Evolutionary conservation across 164 flowering plant genomes (phyloP).

Genomic region (Magnolia officinalis): DNA sequence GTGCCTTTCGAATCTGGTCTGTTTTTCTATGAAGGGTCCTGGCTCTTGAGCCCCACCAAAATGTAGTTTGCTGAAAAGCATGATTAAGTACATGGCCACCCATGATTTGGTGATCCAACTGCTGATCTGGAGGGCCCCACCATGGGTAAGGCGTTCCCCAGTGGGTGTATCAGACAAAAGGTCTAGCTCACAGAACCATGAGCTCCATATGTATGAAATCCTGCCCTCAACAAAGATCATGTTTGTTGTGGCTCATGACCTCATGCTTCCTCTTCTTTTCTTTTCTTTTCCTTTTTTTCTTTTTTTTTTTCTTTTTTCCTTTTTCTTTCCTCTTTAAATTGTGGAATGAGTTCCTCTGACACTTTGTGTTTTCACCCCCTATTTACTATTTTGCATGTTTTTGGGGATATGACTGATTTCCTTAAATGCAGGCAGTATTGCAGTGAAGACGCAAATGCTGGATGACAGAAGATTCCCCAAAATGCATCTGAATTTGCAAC

Average conservation of each 20-base stretch:
- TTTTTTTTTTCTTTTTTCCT: neutral
- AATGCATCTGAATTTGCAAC: constrained; percentile 92
- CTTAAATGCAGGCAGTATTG: constrained; percentile 64
- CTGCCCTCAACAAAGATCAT: neutral
- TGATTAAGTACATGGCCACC: too few species aligned
- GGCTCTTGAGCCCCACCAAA: too few species aligned
- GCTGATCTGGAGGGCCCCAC: too few species aligned
- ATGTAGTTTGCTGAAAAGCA: too few species aligned
- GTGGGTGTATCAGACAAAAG: too few species aligned
- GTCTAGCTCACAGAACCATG: too few species aligned
- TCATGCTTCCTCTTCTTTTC: neutral
- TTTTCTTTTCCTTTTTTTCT: neutral
- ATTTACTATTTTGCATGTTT: neutral
- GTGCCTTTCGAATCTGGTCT: neutral
- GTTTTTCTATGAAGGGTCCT: too few species aligned
- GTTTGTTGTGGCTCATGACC: neutral
- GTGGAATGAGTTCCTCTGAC: too few species aligned
- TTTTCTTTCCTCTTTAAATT: neutral
- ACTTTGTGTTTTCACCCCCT: neutral
- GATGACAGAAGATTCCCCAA: constrained; percentile 95
- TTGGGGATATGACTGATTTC: neutral
- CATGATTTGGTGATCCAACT: too few species aligned
- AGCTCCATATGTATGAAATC: too few species aligned
- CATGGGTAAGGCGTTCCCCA: too few species aligned
- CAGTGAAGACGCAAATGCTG: constrained; percentile 86